Base-by-base conservation (phyloP, 768 basidiomycete genomes). In the Mycena venus region DNA sequence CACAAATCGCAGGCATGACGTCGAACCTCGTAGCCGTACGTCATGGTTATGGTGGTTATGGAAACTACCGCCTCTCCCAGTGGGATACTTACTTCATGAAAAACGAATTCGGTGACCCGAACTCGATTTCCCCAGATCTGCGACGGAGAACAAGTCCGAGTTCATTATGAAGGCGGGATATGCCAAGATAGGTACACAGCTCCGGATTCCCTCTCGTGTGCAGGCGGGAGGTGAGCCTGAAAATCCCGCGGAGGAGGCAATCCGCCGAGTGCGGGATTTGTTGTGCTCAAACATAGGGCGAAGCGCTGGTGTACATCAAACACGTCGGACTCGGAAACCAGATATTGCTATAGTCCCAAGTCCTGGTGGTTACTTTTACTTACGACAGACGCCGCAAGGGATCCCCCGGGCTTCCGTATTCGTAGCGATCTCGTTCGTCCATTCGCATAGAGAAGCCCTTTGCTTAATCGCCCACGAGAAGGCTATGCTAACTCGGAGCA, bases 251-350 rank as follows among this genome's bases (percentile, higher is more conserved):
- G 36, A n/a, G 31, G 17, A 67, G 36, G 38, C 38, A 44, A 29
- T 59, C 61, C 70, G 51, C 47, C 44, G 14, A 65, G 61, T 71
- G 61, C 62, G 70, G 70, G 70, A 64, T 71, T 65, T 29, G 25
- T 38, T 38, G 8, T 25, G 49, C 31, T 49, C 47, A 64, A 64
- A 59, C 53, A 31, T 29, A 42, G 27, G 12, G 8, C 40, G 8
- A 21, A 23, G 70, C 55, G 62, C 62, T n/a, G 25, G 42, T 12
- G 19, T 44, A 71, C 61, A 71, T 65, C 61, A 71, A 71, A 71
- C 70, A 49, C 55, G 53, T 71, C 62, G 8, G 44, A 44, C 40
- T 71, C 62, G 29, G 19, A 65, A 58, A 64, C 38, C 53, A 65
- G 31, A n/a, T 64, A 29, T 29, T 11, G 31, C 25, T 14, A 56